Conservation (phyloP, 148 eudicot genomes). For the Rhododendron ferrugineum region DNA sequence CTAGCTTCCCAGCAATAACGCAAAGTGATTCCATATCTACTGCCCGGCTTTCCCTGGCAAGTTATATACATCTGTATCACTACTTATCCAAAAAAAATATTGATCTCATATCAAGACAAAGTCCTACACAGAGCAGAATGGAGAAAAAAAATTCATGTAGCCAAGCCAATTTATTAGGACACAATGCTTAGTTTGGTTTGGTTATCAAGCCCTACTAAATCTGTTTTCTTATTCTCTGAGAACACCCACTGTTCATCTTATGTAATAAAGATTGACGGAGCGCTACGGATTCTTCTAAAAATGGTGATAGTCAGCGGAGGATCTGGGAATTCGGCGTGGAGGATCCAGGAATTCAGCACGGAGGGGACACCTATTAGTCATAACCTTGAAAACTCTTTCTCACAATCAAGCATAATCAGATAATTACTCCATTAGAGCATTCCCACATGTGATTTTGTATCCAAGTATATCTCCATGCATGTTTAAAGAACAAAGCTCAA, state of each 20-base stretch:
- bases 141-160: not conserved
- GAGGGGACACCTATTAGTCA: not conserved
- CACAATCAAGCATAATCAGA: not conserved
- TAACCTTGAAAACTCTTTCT: not conserved
- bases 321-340: not conserved
- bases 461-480: not conserved
- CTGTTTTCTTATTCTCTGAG: not conserved
- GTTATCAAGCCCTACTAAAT: not conserved
- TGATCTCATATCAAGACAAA: not conserved
- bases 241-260: not conserved
- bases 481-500: not conserved
- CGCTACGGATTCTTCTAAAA: not conserved
- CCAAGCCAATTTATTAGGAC: not conserved
- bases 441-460: not conserved
- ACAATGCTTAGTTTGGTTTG: not conserved
- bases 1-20: conserved; percentile 74
- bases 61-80: not conserved
- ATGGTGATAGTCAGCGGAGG: not conserved
- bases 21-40: conserved; percentile 97
- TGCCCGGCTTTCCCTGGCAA: conserved; percentile 95
- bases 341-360: not conserved
- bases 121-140: not conserved
- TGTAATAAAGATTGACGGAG: not conserved
- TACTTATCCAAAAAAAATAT: not conserved
- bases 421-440: not conserved